These are phyloP conservation scores for Trametes pubescens DNA, from an alignment of 1,284 basidiomycete genomes.

Conservation along the genomic window DNA sequence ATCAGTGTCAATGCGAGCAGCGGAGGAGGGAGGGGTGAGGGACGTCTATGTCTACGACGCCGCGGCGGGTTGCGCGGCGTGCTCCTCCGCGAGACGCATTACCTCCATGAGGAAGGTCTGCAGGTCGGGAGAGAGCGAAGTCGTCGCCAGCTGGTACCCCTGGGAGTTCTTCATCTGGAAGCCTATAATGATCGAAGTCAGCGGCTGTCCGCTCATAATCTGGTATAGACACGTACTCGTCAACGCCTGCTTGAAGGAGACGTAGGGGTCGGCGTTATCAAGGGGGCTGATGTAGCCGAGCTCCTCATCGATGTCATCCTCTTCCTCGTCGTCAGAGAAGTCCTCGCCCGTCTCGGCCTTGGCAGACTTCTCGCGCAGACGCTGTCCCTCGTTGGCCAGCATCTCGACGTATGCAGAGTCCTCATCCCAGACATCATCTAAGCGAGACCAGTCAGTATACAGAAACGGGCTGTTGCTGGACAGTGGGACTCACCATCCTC, in stretches of 20 bases:
- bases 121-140: constrained; percentile 72
- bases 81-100: constrained; percentile 65
- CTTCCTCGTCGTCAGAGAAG: constrained; percentile 57
- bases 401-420: constrained; percentile 85
- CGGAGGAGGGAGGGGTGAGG: not conserved
- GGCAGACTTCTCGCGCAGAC: constrained; percentile 68
- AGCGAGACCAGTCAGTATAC: constrained; percentile 21
- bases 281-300: constrained; percentile 82
- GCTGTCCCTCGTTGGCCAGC: constrained; percentile 81
- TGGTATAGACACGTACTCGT: constrained; percentile 56
- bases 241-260: constrained; percentile 76
- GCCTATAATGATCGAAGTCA: constrained; percentile 47
- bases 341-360: constrained; percentile 51
- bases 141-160: constrained; percentile 76
- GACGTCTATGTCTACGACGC: constrained; percentile 12
- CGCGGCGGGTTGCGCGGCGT: constrained; percentile 19
- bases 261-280: constrained; percentile 76
- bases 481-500: constrained; percentile 64
- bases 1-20: constrained; percentile 20
- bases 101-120: constrained; percentile 84
- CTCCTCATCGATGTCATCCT: constrained; percentile 77
- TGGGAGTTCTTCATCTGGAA: constrained; percentile 77
- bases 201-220: constrained; percentile 4
- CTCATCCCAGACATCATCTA: constrained; percentile 85
- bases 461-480: not conserved